These are phyloP conservation scores for Colletotrichum sp. DNA, from an alignment of 2,329 filamentous ascomycete species.

Conservation along the genomic window DNA sequence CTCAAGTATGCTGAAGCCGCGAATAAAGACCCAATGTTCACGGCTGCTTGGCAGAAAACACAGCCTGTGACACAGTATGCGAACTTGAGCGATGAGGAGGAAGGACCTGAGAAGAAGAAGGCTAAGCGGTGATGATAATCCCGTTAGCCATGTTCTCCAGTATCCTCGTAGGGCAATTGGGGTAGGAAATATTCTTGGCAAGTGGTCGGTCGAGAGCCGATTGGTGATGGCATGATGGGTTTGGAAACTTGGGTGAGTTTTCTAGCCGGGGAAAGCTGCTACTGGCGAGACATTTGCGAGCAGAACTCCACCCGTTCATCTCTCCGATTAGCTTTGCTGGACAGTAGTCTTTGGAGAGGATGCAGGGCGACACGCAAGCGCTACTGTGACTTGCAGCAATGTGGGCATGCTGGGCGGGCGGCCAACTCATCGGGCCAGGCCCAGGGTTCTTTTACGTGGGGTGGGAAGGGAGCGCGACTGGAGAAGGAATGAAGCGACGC, in stretches of 20 bases:
- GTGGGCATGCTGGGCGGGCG: neutral
- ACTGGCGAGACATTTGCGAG: neutral
- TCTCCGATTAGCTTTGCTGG: conserved; percentile 14
- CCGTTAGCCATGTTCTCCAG: neutral
- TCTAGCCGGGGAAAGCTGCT: neutral
- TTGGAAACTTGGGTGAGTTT: neutral
- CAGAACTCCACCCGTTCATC: conserved; percentile 16
- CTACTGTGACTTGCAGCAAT: conserved; percentile 13
- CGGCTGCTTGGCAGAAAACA: conserved; percentile 88
- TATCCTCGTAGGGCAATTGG: conserved; percentile 21
- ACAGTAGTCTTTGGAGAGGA: neutral
- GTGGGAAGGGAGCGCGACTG: neutral
- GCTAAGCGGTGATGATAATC: conserved; percentile 48
- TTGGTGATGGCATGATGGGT: neutral
- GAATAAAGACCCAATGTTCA: conserved; percentile 92
- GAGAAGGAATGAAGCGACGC: neutral
- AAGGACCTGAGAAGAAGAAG: conserved; percentile 42
- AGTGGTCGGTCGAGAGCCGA: neutral
- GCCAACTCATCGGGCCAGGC: conserved; percentile 12
- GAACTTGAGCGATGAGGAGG: conserved; percentile 73
- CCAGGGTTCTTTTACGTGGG: neutral
- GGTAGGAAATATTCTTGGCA: neutral
- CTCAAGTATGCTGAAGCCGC: conserved; percentile 95
- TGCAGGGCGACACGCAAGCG: conserved; percentile 7
- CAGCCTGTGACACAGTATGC: conserved; percentile 93